Percentiles rank a stretch among this genome's conserved stretches.
Evolutionary conservation across 305 asterid genomes (phyloP).

Genomic region (Solanum hybrid): DNA sequence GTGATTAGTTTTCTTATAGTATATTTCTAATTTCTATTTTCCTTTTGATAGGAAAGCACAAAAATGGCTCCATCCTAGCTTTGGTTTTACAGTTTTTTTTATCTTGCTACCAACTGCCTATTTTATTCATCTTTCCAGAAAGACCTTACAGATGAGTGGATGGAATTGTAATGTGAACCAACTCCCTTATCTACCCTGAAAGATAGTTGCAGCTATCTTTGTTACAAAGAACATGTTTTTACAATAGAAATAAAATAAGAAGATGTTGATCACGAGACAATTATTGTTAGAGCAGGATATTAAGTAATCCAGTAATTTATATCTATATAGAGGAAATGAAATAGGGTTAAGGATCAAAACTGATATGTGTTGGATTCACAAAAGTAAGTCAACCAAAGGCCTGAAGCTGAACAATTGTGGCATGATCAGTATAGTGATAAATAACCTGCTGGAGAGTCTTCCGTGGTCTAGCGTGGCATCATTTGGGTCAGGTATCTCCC

Average conservation of each 20-base stretch:
- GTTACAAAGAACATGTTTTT: neutral
- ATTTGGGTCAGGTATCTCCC: slow-evolving; percentile 68
- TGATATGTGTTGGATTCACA: neutral
- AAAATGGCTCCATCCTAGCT: slow-evolving; percentile 1
- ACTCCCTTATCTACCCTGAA: neutral
- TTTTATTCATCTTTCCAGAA: neutral
- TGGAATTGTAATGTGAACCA: neutral
- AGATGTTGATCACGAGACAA: neutral
- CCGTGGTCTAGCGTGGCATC: slow-evolving; percentile 83
- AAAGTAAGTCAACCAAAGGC: neutral
- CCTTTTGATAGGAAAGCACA: neutral
- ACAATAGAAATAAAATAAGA: neutral
- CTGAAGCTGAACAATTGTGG: neutral
- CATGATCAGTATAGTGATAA: neutral
- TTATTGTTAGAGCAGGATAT: neutral
- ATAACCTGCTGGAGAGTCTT: slow-evolving; percentile 71
- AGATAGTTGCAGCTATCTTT: neutral
- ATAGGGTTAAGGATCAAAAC: neutral
- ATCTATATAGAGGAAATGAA: neutral
- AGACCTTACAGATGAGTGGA: neutral
- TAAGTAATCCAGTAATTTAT: neutral
- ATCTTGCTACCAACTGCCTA: neutral
- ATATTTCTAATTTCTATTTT: neutral
- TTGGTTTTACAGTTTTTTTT: neutral
- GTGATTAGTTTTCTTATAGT: neutral